phyloP scores from a whole-genome alignment of 805 yeast genomes.

The Wickerhamomyces strasburgensis region DNA sequence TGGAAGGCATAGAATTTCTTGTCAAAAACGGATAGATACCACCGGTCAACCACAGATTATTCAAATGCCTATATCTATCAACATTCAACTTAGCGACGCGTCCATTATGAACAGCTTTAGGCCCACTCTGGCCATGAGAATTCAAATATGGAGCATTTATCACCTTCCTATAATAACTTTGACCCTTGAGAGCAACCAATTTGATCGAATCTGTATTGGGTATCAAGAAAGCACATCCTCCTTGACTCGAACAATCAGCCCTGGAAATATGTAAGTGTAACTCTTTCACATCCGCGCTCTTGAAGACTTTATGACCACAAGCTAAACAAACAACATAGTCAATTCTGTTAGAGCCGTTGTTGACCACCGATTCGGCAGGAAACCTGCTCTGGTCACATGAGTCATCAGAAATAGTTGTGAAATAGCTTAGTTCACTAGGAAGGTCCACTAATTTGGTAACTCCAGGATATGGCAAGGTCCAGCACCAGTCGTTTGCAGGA shows the following conservation, averaged over 20 bases:
- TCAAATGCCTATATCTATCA: constrained; percentile 51
- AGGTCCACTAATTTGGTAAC: constrained; percentile 46
- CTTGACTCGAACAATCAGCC: constrained; percentile 16
- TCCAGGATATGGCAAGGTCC: constrained; percentile 41
- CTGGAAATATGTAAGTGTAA: constrained; percentile 27
- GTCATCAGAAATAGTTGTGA: constrained; percentile 28
- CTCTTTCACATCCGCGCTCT: constrained; percentile 28
- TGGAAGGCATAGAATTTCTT: constrained; percentile 19
- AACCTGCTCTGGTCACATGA: constrained; percentile 8
- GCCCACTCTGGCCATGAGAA: constrained; percentile 69
- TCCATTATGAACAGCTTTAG: constrained; percentile 48
- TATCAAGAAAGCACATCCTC: constrained; percentile 31
- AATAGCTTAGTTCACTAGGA: constrained; percentile 41
- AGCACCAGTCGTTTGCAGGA: background rate
- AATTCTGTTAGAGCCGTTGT: constrained; percentile 24
- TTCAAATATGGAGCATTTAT: constrained; percentile 69
- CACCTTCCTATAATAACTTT: constrained; percentile 29
- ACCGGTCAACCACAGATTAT: constrained; percentile 57
- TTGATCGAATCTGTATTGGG: constrained; percentile 33
- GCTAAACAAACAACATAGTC: constrained; percentile 42
- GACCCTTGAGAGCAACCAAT: constrained; percentile 16
- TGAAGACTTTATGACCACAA: constrained; percentile 38
- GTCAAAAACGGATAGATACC: constrained; percentile 47
- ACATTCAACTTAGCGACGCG: constrained; percentile 48
- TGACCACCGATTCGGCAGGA: constrained; percentile 5